Evolutionary conservation across 2,329 filamentous ascomycete species (phyloP).

Genomic region (Botrytis pseudocinerea): DNA sequence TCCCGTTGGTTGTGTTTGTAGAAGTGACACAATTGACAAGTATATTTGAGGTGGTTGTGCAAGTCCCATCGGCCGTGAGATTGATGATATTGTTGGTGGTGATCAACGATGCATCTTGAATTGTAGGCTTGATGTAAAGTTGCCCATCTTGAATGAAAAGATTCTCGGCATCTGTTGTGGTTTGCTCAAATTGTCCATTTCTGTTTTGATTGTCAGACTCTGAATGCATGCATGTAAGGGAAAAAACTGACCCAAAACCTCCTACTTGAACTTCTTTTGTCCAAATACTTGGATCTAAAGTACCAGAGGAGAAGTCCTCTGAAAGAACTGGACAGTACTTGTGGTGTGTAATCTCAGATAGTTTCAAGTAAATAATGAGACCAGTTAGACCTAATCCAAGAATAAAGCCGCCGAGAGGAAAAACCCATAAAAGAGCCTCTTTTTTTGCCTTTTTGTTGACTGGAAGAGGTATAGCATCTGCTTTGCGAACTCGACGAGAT

Average conservation of each 20-base stretch:
- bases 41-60: conserved; percentile 56
- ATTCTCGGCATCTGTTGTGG: conserved; percentile 71
- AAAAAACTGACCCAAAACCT: conserved; percentile 53
- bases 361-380: conserved; percentile 71
- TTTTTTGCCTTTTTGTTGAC: conserved; percentile 66
- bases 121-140: conserved; percentile 74
- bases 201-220: conserved; percentile 44
- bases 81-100: conserved; percentile 68
- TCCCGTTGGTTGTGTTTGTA: conserved; percentile 77
- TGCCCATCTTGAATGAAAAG: conserved; percentile 68
- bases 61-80: conserved; percentile 64
- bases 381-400: conserved; percentile 67
- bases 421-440: conserved; percentile 79
- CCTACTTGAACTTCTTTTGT: conserved; percentile 50
- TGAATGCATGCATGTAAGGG: conserved; percentile 35
- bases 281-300: conserved; percentile 47
- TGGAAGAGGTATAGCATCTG: conserved; percentile 73
- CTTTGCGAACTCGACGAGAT: conserved; percentile 69
- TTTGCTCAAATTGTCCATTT: conserved; percentile 80
- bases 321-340: conserved; percentile 71
- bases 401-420: conserved; percentile 68
- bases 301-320: conserved; percentile 41
- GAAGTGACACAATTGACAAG: conserved; percentile 64
- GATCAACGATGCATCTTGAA: conserved; percentile 68
- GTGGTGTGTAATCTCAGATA: conserved; percentile 68